These are phyloP conservation scores for Boletus edulis DNA, from an alignment of 768 basidiomycete genomes.

Conservation along the genomic window DNA sequence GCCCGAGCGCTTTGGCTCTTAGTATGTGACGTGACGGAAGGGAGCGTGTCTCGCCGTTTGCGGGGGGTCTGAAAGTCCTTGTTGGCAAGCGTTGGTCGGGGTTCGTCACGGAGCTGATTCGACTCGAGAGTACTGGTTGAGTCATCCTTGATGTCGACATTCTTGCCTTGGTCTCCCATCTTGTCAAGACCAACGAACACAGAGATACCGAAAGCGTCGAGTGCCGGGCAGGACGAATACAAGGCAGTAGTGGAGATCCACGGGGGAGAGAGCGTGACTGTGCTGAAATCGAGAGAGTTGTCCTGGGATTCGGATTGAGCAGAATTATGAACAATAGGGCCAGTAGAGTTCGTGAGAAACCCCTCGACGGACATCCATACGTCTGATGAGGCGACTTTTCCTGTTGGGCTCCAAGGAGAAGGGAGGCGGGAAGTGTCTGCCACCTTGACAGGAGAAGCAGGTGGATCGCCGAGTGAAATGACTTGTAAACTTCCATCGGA, in stretches of 20 bases:
- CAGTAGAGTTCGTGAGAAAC: slow-evolving; percentile 11
- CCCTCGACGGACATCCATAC: slow-evolving; percentile 28
- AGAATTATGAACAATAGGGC: slow-evolving; percentile 5
- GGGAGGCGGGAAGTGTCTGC: slow-evolving; percentile 14
- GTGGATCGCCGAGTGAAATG: slow-evolving; percentile 20
- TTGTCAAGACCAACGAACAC: slow-evolving; percentile 13
- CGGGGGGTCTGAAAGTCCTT: slow-evolving; percentile 1
- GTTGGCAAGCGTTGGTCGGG: background rate
- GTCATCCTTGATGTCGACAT: background rate
- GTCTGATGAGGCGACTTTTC: background rate
- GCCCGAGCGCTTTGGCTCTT: background rate
- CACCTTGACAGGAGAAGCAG: slow-evolving; percentile 2
- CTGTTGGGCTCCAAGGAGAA: slow-evolving; percentile 31
- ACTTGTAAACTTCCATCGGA: slow-evolving; percentile 24
- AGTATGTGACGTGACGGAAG: background rate
- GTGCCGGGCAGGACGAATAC: slow-evolving; percentile 13
- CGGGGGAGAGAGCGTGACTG: background rate
- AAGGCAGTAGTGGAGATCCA: slow-evolving; percentile 3
- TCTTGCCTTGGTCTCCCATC: background rate
- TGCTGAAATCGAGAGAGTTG: background rate
- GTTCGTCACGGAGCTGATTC: background rate
- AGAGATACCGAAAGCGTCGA: slow-evolving; percentile 20
- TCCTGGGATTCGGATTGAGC: background rate
- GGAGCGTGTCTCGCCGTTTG: slow-evolving; percentile 14
- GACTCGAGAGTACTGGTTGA: background rate